Conservation (phyloP, 1,284 basidiomycete genomes). For the Leccinum pseudoinsigne region DNA sequence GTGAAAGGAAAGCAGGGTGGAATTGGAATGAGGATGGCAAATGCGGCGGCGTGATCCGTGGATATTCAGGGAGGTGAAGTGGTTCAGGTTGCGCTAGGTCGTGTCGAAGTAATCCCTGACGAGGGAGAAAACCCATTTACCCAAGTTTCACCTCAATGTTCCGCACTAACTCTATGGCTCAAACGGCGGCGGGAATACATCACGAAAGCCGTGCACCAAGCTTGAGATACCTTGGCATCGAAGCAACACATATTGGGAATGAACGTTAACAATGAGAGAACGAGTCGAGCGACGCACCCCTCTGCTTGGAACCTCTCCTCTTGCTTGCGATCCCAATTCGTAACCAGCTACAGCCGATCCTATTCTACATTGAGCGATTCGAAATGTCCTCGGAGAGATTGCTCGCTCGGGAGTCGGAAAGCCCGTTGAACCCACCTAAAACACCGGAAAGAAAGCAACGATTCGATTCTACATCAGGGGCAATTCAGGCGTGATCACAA, state of each 20-base stretch:
- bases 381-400: conserved; percentile 14
- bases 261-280: not conserved
- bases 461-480: conserved; percentile 37
- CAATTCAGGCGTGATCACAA: conserved; percentile 34
- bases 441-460: conserved; percentile 44
- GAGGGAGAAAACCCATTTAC: no score
- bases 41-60: no score
- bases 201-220: conserved; percentile 18
- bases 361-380: conserved; percentile 2
- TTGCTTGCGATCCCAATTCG: conserved; percentile 30
- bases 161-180: no score
- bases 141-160: no score
- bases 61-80: no score
- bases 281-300: conserved; percentile 18
- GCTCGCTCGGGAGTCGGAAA: conserved; percentile 23
- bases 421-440: conserved; percentile 15
- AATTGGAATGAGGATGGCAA: no score
- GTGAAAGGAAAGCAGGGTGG: no score
- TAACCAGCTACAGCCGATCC: conserved; percentile 22
- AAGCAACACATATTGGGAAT: not conserved
- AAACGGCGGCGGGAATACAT: no score
- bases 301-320: conserved; percentile 11
- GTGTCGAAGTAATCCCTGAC: no score
- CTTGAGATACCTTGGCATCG: not conserved
- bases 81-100: no score